Base-by-base conservation (phyloP, 306 rosid species). In the Fragaria vesca region DNA sequence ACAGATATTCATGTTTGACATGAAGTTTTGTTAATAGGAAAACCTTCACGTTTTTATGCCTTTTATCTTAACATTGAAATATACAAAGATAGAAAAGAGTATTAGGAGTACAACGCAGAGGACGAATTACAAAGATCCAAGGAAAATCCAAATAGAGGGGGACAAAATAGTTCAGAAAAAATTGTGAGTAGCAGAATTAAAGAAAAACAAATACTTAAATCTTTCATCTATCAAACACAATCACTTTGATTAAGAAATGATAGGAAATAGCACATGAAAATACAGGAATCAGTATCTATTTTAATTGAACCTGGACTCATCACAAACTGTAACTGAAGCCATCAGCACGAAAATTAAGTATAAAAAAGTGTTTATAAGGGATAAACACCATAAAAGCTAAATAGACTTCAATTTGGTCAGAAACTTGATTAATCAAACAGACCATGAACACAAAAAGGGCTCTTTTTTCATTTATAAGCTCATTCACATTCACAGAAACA, bases 21-120 rank as follows among this genome's bases (percentile, higher is more conserved):
- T 12, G 40, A 47, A 45, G 21, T 16, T 12, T 9, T 38, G 51
- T 21, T 38, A 26, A 24, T 48, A 2, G 20, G 8, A 5, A 54
- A 48, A 13, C 26, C 42, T 21, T 18, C 66, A 67, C 45, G 21
- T 2, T 54, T 8, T 46, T 4, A 26, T 79, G 50, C 65, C 52
- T 74, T 61, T 48, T 32, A 10, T 47, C 55, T 72, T 71, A 69
- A 83, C 81, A 71, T 79, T 54, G 62, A 68, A 76, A 15, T 9
- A 66, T 66, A 65, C 66, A 77, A 65, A 63, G 71, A 51, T 38
- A 60, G 75, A 66, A 34, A 34, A 73, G 36, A 71, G 26, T 47
- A 58, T 66, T 12, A 21, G 43, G 34, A 80, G 70, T 26, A 73
- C 16, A 60, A 83, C 75, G 61, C 77, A 63, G 68, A 12, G 52